These are phyloP conservation scores for Sarcodon aspratus DNA, from an alignment of 768 basidiomycete genomes.

Conservation along the genomic window DNA sequence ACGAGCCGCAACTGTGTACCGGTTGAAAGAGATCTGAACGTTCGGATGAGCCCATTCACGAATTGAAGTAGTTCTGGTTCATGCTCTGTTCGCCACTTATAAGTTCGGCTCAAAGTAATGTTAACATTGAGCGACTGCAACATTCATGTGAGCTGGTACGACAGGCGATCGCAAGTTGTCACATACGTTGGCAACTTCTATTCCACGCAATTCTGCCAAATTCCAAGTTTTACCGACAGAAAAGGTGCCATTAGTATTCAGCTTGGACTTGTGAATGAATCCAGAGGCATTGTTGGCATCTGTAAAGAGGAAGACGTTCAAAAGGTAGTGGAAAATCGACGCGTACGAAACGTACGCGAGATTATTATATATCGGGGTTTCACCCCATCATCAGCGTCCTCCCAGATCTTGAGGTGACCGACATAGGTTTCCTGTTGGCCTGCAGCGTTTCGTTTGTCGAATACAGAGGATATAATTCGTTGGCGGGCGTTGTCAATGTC, in stretches of 20 bases:
- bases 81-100: conserved; percentile 82
- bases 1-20: conserved; percentile 42
- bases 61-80: conserved; percentile 64
- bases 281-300: conserved; percentile 52
- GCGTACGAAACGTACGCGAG: conserved; percentile 52
- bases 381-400: conserved; percentile 69
- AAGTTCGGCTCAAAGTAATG: conserved; percentile 80
- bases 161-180: conserved; percentile 7
- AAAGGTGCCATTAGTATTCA: conserved; percentile 89
- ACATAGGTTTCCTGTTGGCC: conserved; percentile 74
- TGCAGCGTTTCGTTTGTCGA: conserved; percentile 56
- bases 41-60: conserved; percentile 49
- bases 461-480: conserved; percentile 76
- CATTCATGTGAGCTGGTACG: neutral
- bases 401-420: conserved; percentile 88
- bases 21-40: conserved; percentile 32
- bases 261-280: conserved; percentile 91
- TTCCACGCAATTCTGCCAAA: conserved; percentile 64
- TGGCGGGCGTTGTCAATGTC: conserved; percentile 43
- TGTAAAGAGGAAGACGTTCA: conserved; percentile 14
- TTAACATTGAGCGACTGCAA: conserved; percentile 55
- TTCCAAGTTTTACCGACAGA: conserved; percentile 98
- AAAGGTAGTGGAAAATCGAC: neutral
- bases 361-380: conserved; percentile 90
- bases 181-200: conserved; percentile 55